A percentile compares a stretch with the other conserved stretches of the same genome.
phyloP scores from a whole-genome alignment of 2,329 filamentous ascomycete genomes.

The Claviceps quebecensis region DNA sequence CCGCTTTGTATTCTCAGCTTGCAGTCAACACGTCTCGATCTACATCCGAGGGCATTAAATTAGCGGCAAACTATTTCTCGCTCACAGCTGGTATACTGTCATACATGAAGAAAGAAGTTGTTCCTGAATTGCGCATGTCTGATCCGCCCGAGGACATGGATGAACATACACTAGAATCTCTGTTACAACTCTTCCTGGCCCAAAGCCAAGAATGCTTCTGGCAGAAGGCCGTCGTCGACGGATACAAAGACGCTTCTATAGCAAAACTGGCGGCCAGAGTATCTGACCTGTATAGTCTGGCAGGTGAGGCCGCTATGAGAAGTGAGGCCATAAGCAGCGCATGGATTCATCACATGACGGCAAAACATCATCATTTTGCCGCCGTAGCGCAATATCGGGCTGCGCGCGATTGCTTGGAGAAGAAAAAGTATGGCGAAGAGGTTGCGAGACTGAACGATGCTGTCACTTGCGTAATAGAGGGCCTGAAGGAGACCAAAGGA shows the following conservation, averaged over 20 bases:
- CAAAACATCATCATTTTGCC: slow-evolving; percentile 94
- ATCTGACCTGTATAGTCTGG: slow-evolving; percentile 76
- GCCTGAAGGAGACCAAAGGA: slow-evolving; percentile 62
- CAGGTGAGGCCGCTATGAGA: slow-evolving; percentile 73
- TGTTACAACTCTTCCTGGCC: slow-evolving; percentile 73
- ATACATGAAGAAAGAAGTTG: slow-evolving; percentile 60
- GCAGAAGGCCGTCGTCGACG: slow-evolving; percentile 92
- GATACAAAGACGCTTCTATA: slow-evolving; percentile 82
- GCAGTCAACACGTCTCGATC: slow-evolving; percentile 67
- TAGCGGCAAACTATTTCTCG: slow-evolving; percentile 81
- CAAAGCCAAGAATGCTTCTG: slow-evolving; percentile 97
- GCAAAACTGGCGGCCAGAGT: slow-evolving; percentile 81
- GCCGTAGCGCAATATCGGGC: slow-evolving; percentile 88
- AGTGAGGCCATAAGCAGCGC: slow-evolving; percentile 82
- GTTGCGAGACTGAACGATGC: slow-evolving; percentile 76
- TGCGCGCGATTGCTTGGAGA: slow-evolving; percentile 82
- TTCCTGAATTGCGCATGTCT: slow-evolving; percentile 69
- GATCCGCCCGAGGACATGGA: slow-evolving; percentile 95
- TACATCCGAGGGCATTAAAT: slow-evolving; percentile 70
- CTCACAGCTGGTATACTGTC: slow-evolving; percentile 71
- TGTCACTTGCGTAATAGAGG: slow-evolving; percentile 69
- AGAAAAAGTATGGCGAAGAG: slow-evolving; percentile 89
- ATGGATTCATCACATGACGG: slow-evolving; percentile 96
- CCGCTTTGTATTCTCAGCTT: slow-evolving; percentile 84
- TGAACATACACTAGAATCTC: slow-evolving; percentile 65